Evolutionary conservation across 352 stramenopile genomes (phyloP).

Genomic region (Aphanomyces euteiches): DNA sequence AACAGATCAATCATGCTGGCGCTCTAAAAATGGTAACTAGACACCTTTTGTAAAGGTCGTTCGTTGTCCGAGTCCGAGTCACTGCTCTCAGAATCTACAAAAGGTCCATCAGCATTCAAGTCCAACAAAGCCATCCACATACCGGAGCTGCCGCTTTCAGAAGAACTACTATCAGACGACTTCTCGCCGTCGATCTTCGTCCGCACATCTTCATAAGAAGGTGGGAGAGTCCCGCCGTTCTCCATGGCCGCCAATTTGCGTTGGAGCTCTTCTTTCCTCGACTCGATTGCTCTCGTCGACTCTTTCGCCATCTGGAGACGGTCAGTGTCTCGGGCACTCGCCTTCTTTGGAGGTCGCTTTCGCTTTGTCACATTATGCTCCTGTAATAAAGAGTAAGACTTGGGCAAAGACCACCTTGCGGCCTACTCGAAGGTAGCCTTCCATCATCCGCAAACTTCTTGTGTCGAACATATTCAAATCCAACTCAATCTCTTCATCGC

Average conservation of each 20-base stretch:
- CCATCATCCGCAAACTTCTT: slow-evolving; percentile 79
- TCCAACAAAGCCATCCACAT: slow-evolving; percentile 49
- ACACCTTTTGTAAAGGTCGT: slow-evolving; percentile 78
- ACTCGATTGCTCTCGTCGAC: slow-evolving; percentile 68
- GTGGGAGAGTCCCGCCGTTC: slow-evolving; percentile 32
- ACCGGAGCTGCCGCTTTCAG: slow-evolving; percentile 28
- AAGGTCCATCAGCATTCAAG: slow-evolving; percentile 38
- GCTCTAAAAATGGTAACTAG: slow-evolving; percentile 47
- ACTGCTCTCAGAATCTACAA: slow-evolving; percentile 59
- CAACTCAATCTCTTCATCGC: slow-evolving; percentile 85
- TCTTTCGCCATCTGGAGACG: slow-evolving; percentile 79
- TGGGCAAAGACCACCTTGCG: slow-evolving; percentile 25
- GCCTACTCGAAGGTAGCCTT: slow-evolving; percentile 85
- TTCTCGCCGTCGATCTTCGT: slow-evolving; percentile 36
- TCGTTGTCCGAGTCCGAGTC: slow-evolving; percentile 73
- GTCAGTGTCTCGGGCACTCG: slow-evolving; percentile 38
- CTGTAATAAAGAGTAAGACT: slow-evolving; percentile 36
- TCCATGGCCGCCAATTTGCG: slow-evolving; percentile 74
- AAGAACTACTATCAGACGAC: slow-evolving; percentile 30
- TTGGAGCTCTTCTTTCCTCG: slow-evolving; percentile 73
- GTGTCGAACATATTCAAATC: slow-evolving; percentile 88
- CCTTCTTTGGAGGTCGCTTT: slow-evolving; percentile 51
- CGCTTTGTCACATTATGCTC: slow-evolving; percentile 82
- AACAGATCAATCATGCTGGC: slow-evolving; percentile 30
- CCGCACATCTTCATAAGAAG: slow-evolving; percentile 37